Evolutionary conservation across 768 basidiomycete genomes (phyloP).

Genomic region (Tulasnella sp.): DNA sequence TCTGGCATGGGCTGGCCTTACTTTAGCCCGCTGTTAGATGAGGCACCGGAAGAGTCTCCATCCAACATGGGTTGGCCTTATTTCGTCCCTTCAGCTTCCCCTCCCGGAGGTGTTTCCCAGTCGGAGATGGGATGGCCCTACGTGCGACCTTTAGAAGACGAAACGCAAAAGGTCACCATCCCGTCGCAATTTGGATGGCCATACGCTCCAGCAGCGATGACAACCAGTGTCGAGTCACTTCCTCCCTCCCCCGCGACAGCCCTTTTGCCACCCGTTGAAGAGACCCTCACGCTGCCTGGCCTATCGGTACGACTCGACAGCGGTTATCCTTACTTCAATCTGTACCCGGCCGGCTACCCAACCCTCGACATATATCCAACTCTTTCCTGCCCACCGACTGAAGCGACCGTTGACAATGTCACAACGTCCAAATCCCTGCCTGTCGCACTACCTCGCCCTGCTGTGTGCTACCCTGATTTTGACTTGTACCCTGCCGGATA

Average conservation of each 20-base stretch:
- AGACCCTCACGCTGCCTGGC: background rate
- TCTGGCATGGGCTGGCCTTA: background rate
- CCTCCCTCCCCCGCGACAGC: no score
- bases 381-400: background rate
- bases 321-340: constrained; percentile 9
- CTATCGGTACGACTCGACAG: background rate
- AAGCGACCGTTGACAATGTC: background rate
- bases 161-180: background rate
- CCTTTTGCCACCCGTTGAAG: no score
- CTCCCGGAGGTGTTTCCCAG: no score
- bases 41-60: background rate
- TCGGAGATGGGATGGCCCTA: background rate
- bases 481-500: constrained; percentile 17
- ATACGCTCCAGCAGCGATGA: background rate
- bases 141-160: background rate
- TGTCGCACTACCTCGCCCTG: background rate
- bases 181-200: background rate
- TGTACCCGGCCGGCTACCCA: constrained; percentile 14
- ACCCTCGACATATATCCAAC: constrained; percentile 5
- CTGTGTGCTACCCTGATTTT: constrained; percentile 13
- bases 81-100: no score
- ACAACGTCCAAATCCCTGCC: background rate
- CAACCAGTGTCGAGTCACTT: no score
- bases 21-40: background rate
- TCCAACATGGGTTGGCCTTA: background rate